Evolutionary conservation across 2,329 filamentous ascomycete species (phyloP), one percentile per base, ranked within the genome.

Genomic region (Colletotrichum echinochloae): DNA sequence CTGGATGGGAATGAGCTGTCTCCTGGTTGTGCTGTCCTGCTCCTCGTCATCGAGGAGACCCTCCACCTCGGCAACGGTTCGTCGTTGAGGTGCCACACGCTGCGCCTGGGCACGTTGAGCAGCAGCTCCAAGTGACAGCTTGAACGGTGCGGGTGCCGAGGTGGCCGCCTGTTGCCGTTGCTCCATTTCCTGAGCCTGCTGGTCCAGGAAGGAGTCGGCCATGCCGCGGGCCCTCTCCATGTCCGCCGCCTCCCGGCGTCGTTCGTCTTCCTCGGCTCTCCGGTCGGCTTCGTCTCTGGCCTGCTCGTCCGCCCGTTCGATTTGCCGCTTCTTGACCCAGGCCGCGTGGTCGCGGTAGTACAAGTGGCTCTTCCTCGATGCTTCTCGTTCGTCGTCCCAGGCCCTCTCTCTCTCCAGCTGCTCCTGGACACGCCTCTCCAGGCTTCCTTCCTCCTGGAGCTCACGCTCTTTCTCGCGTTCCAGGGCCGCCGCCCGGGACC

Each of bases 31-130:
- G 60, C 86, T 84, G 60, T 92, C 89, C 73, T 96, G 93, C 78
- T 98, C 96, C 80, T 98, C 96, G 80, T 98, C 95, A 82, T 98
- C 96, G 74, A 99, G 86, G 0, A 99, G 86, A 39, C 94, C 94
- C 84, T 98, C 96, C 65, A 99, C 94, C 78, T 99, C 96, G 66
- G 94, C 94, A 72, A 97, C 91, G 0, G 94, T 97, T 71, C 94
- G 92, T 70, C 93, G 89, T 68, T 88, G 85, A 0, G 88, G 83
- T 18, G 86, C 85, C 0, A 83, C 82, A 49, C 86, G 84, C 68
- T 88, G 87, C 0, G 87, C 87, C 60, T 89, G 87, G 0, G 86
- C 86, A 75, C 86, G 94, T 79, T 97, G 94, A 0, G 94, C 93
- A 0, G 95, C 94, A 0, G 94, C 94, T 64, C 95, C 95, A 33